Conservation (phyloP, 2,329 filamentous ascomycete species). For the Cordyceps pruinosa region DNA sequence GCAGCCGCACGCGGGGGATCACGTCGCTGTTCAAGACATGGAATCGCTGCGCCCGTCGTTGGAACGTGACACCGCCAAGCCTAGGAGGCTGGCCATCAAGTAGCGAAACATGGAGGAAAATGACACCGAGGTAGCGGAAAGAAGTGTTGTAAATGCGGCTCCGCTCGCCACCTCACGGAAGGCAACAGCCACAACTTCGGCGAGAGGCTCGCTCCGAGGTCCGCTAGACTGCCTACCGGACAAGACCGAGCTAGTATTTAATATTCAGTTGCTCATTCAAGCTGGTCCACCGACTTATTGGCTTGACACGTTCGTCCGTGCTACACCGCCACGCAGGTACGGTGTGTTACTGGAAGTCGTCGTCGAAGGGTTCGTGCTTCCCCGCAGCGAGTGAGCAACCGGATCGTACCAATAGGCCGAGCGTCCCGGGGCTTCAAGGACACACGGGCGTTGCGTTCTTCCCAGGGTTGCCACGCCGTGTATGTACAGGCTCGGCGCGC, state of each 20-base stretch:
- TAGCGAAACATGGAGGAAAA: background rate
- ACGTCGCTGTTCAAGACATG: background rate
- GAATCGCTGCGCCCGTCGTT: background rate
- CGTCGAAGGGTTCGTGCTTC: background rate
- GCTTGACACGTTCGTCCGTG: background rate
- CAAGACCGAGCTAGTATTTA: background rate
- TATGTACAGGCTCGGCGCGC: no score
- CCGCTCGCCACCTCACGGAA: no score
- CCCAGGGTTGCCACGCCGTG: no score
- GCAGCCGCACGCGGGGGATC: background rate
- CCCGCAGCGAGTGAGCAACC: background rate
- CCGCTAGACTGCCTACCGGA: background rate
- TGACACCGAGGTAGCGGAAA: background rate
- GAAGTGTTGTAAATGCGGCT: background rate
- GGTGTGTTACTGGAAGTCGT: background rate
- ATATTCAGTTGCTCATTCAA: background rate
- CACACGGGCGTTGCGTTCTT: no score
- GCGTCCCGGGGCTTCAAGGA: no score
- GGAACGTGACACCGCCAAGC: constrained; percentile 2
- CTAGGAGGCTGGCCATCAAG: background rate
- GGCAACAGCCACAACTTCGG: background rate
- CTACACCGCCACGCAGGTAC: background rate
- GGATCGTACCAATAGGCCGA: background rate
- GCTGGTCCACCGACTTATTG: background rate
- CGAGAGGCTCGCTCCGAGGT: background rate